A percentile compares a stretch with the other conserved stretches of the same genome.
Conservation (phyloP, 106 monocot species). For the Amphibolis antarctica region DNA sequence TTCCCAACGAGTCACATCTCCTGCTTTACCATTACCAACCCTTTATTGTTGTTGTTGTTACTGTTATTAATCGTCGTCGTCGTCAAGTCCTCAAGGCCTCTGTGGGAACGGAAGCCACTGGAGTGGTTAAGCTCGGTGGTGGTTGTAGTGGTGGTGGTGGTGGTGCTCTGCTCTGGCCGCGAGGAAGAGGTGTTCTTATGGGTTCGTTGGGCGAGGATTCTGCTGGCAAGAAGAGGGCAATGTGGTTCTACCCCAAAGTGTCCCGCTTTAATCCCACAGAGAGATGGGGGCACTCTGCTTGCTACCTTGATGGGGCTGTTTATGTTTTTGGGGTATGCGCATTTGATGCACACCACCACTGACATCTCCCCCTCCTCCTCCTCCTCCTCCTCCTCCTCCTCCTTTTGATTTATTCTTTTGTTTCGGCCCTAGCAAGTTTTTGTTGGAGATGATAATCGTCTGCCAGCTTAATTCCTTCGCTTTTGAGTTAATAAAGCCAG, state of each 20-base stretch:
- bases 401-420: not conserved
- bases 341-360: not conserved
- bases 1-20: not conserved
- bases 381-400: not conserved
- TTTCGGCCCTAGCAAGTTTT: no score
- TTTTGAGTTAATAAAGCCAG: no score
- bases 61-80: no score
- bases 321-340: slow-evolving; percentile 76
- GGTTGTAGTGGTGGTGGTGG: no score
- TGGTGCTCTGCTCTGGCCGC: not conserved
- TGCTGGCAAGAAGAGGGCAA: slow-evolving; percentile 65
- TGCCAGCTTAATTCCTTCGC: no score
- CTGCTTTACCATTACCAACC: not conserved
- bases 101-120: no score
- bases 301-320: slow-evolving; percentile 51
- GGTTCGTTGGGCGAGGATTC: slow-evolving; percentile 35
- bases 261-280: slow-evolving; percentile 73
- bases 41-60: no score
- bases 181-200: slow-evolving; percentile 11
- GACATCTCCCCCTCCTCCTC: not conserved
- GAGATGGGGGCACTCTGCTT: slow-evolving; percentile 98
- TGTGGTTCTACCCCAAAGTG: slow-evolving; percentile 92
- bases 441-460: no score
- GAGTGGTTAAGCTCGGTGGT: no score
- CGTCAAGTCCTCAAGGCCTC: no score